Conservation (phyloP, 129 eudicot species). For the Saussurea involucrata region DNA sequence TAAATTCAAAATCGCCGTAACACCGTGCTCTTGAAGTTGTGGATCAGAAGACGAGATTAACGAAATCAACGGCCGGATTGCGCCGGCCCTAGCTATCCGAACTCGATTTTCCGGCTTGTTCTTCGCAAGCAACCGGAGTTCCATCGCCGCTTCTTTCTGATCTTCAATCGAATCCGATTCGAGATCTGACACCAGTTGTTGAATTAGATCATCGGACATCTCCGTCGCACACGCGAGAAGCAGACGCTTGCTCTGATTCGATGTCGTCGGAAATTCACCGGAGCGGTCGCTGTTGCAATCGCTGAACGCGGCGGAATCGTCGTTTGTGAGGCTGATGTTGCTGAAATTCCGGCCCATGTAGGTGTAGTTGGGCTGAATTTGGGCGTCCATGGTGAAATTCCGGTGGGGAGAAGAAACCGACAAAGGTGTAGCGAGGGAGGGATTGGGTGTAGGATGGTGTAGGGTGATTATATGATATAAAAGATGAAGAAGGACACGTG, state of each 20-base stretch:
- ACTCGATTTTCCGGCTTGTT: conserved; percentile 77
- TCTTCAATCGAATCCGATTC: conserved; percentile 47
- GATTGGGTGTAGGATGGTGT: not conserved
- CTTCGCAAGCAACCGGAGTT: conserved; percentile 67
- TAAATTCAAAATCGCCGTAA: conserved; percentile 72
- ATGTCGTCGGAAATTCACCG: conserved; percentile 66
- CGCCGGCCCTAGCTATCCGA: conserved; percentile 72
- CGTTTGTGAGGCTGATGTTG: conserved; percentile 30
- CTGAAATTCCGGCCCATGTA: conserved; percentile 54
- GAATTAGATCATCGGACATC: conserved; percentile 56
- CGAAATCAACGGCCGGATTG: conserved; percentile 61
- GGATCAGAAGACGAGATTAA: conserved; percentile 42
- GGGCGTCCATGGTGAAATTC: conserved; percentile 39
- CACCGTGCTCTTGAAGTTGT: conserved; percentile 73
- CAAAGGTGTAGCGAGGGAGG: not conserved
- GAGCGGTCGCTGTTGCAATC: conserved; percentile 93
- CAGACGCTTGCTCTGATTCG: conserved; percentile 44
- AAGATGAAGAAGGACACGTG: conserved; percentile 53
- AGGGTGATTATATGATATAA: conserved; percentile 11
- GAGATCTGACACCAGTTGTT: conserved; percentile 55
- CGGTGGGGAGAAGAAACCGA: not conserved
- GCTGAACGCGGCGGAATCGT: conserved; percentile 67
- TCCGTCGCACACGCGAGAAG: conserved; percentile 51
- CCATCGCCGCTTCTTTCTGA: conserved; percentile 80
- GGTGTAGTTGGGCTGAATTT: conserved; percentile 34